Evolutionary conservation across 768 basidiomycete genomes (phyloP).

Genomic region (Xerocomellus chrysenteron): DNA sequence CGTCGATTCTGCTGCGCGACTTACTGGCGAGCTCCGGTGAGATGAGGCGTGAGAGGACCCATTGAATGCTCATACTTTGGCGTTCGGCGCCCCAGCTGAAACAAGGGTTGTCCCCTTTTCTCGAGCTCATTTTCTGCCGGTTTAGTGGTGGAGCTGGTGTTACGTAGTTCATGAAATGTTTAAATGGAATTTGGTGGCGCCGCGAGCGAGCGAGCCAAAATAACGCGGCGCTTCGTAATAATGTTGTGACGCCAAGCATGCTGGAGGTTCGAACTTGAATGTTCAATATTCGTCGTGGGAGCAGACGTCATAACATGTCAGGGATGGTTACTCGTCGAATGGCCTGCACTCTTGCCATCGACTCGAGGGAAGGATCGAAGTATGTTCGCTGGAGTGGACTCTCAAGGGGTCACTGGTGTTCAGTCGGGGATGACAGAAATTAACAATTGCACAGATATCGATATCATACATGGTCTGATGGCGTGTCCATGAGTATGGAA

Average conservation of each 20-base stretch:
- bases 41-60: too few species aligned
- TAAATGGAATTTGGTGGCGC: background rate
- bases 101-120: background rate
- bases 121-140: background rate
- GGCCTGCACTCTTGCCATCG: background rate
- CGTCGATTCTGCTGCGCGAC: too few species aligned
- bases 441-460: slow-evolving; percentile 2
- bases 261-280: background rate
- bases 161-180: slow-evolving; percentile 6
- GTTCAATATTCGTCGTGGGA: background rate
- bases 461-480: slow-evolving; percentile 8
- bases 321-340: background rate
- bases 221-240: background rate
- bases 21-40: too few species aligned
- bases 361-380: background rate
- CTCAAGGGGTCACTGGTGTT: background rate
- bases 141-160: slow-evolving; percentile 13
- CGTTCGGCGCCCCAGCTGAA: background rate
- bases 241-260: background rate
- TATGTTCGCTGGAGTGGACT: background rate
- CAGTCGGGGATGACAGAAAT: background rate
- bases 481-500: background rate
- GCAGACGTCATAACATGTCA: background rate
- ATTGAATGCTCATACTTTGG: background rate
- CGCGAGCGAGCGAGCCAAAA: background rate